Percentiles rank a stretch among this genome's conserved stretches.
Conservation (phyloP, 2,329 filamentous ascomycete genomes). For the Microdochium paspali region DNA sequence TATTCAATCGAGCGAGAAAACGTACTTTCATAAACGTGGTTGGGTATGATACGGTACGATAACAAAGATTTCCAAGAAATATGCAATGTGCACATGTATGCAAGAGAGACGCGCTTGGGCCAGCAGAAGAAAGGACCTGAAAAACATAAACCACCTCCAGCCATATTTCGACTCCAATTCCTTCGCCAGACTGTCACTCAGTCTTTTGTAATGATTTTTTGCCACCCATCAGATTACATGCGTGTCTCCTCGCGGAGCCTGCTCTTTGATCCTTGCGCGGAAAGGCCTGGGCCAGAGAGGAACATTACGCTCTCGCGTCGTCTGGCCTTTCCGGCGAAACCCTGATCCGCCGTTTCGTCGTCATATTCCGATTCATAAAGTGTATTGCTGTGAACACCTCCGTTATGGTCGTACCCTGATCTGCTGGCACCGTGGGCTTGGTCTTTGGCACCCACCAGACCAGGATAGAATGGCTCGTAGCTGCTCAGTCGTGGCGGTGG, state of each 20-base stretch:
- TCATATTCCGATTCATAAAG: slow-evolving; percentile 20
- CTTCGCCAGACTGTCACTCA: no score
- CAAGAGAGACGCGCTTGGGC: neutral
- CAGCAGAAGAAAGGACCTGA: slow-evolving; percentile 1
- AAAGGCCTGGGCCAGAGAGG: slow-evolving; percentile 36
- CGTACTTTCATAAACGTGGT: no score
- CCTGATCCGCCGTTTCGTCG: slow-evolving; percentile 24
- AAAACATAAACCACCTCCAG: no score
- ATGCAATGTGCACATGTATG: neutral
- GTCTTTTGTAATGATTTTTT: no score
- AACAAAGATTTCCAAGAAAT: no score
- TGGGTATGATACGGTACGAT: no score
- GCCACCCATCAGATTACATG: slow-evolving; percentile 12
- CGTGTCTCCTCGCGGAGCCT: slow-evolving; percentile 45
- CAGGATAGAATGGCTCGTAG: slow-evolving; percentile 34
- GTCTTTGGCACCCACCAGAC: slow-evolving; percentile 22
- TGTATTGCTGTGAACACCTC: slow-evolving; percentile 27
- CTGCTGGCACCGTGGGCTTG: slow-evolving; percentile 22
- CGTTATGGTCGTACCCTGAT: slow-evolving; percentile 10
- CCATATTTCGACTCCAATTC: no score
- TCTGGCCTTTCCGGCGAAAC: slow-evolving; percentile 28
- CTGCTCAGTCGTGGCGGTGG: slow-evolving; percentile 29
- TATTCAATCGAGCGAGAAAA: no score
- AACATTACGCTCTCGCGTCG: slow-evolving; percentile 55
- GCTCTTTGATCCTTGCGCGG: slow-evolving; percentile 40